Percentiles rank a stretch among this genome's conserved stretches.
These are phyloP conservation scores for Lachnellula hyalina DNA, from an alignment of 2,329 filamentous ascomycete species.

Conservation along the genomic window DNA sequence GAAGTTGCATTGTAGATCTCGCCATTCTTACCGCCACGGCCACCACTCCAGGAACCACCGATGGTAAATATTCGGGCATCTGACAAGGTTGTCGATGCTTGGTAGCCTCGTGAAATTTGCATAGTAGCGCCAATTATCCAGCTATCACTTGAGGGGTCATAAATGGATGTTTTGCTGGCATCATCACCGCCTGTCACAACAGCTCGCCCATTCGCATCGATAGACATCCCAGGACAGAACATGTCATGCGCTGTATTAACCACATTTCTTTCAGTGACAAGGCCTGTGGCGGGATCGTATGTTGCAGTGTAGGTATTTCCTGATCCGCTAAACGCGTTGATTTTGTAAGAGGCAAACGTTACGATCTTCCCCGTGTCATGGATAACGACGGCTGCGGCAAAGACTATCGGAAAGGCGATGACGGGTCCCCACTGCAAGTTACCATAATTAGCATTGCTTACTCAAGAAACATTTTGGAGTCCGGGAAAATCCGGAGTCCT, in stretches of 20 bases:
- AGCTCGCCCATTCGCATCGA: constrained; percentile 43
- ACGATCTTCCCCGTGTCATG: constrained; percentile 12
- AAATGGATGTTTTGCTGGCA: constrained; percentile 45
- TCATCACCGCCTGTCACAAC: constrained; percentile 50
- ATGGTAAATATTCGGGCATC: constrained; percentile 51
- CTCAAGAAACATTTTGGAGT: too few species aligned
- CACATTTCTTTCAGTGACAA: constrained; percentile 26
- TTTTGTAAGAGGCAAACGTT: constrained; percentile 12
- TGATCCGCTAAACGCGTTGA: constrained; percentile 4
- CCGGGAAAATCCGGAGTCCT: too few species aligned
- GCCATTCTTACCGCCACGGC: constrained; percentile 46
- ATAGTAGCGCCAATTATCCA: constrained; percentile 40
- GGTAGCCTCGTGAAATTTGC: constrained; percentile 48
- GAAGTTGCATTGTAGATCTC: constrained; percentile 45
- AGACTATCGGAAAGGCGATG: constrained; percentile 17
- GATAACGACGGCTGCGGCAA: constrained; percentile 13
- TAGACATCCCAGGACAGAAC: constrained; percentile 52
- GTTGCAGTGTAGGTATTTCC: constrained; percentile 31
- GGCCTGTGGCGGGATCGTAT: constrained; percentile 28
- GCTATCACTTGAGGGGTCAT: constrained; percentile 1
- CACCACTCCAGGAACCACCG: constrained; percentile 52
- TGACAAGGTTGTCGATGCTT: constrained; percentile 44
- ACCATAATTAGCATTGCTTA: too few species aligned
- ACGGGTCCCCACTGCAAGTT: constrained; percentile 11
- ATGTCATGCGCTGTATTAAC: constrained; percentile 46